Percentiles rank a stretch among this genome's conserved stretches.
Conservation (phyloP, 371 early-diverging fungal genomes). For the Apophysomyces sp. region DNA sequence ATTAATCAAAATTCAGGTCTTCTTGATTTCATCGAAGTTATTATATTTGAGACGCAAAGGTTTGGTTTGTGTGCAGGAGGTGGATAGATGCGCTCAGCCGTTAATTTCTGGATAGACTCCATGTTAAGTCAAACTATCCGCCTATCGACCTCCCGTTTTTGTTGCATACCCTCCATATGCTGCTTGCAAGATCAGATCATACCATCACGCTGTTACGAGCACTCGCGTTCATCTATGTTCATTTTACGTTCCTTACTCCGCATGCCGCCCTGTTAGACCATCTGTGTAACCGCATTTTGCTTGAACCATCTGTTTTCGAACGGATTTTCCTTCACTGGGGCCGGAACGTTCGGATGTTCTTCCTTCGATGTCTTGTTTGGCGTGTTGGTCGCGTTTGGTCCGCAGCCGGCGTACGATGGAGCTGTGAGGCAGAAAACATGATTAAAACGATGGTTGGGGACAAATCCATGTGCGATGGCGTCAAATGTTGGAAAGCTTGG, state of each 20-base stretch:
- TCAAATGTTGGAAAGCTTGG: conserved; percentile 10
- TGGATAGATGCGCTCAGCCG: neutral
- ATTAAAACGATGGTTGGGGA: neutral
- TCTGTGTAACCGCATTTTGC: conserved; percentile 39
- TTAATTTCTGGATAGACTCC: conserved; percentile 7
- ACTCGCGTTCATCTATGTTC: conserved; percentile 51
- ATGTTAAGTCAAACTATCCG: conserved; percentile 8
- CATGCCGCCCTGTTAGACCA: conserved; percentile 36
- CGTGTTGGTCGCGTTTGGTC: conserved; percentile 40
- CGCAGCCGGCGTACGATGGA: conserved; percentile 9
- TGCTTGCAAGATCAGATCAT: conserved; percentile 50
- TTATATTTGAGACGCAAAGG: conserved; percentile 42
- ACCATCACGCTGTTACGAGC: conserved; percentile 50
- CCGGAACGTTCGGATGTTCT: conserved; percentile 53
- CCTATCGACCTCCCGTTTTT: conserved; percentile 51
- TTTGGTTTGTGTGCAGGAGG: neutral
- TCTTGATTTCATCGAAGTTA: conserved; percentile 50
- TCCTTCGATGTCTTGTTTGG: conserved; percentile 52
- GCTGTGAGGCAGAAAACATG: conserved; percentile 4
- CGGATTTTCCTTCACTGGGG: conserved; percentile 57
- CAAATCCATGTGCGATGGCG: neutral
- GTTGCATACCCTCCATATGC: conserved; percentile 39
- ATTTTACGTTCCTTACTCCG: conserved; percentile 51
- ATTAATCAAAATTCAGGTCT: conserved; percentile 14
- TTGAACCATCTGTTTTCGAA: conserved; percentile 47